Evolutionary conservation across 2,329 filamentous ascomycete species (phyloP).

Genomic region (Aureobasidium leucospermi): DNA sequence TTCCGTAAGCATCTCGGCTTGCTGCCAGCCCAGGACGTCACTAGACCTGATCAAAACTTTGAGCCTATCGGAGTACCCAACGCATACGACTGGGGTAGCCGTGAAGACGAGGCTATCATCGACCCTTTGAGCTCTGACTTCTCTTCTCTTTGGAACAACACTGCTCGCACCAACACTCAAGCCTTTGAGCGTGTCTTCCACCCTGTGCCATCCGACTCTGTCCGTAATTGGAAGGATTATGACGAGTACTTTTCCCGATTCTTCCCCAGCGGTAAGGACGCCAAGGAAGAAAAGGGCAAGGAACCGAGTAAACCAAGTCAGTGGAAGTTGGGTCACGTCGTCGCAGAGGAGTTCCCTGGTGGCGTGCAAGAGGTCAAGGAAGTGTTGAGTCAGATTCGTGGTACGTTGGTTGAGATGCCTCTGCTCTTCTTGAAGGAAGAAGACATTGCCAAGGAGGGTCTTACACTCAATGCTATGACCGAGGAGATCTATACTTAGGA

Average conservation of each 20-base stretch:
- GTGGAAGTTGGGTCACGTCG: constrained; percentile 81
- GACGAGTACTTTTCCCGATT: constrained; percentile 61
- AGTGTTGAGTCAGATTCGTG: constrained; percentile 63
- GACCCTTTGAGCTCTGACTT: constrained; percentile 68
- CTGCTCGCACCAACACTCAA: constrained; percentile 70
- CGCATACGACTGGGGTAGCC: constrained; percentile 41
- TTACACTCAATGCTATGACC: constrained; percentile 43
- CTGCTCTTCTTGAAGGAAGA: constrained; percentile 76
- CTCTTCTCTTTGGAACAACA: constrained; percentile 62
- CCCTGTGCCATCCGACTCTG: constrained; percentile 61
- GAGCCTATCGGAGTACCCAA: constrained; percentile 52
- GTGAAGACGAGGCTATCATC: constrained; percentile 51
- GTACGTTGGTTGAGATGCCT: constrained; percentile 73
- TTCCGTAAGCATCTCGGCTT: constrained; percentile 90
- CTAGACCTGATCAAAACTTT: constrained; percentile 51
- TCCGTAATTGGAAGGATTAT: constrained; percentile 66
- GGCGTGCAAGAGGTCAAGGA: constrained; percentile 49
- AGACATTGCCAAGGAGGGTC: constrained; percentile 77
- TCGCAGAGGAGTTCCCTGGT: constrained; percentile 45
- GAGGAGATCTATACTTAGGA: constrained; percentile 2
- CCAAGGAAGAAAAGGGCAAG: constrained; percentile 36
- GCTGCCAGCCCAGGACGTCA: constrained; percentile 63
- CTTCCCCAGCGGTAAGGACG: constrained; percentile 47
- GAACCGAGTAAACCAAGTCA: constrained; percentile 37
- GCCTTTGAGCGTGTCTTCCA: constrained; percentile 79